A percentile compares a stretch with the other conserved stretches of the same genome.
These are phyloP conservation scores for Rhizopus arrhizus DNA, from an alignment of 371 early-diverging fungal genomes.

Conservation along the genomic window DNA sequence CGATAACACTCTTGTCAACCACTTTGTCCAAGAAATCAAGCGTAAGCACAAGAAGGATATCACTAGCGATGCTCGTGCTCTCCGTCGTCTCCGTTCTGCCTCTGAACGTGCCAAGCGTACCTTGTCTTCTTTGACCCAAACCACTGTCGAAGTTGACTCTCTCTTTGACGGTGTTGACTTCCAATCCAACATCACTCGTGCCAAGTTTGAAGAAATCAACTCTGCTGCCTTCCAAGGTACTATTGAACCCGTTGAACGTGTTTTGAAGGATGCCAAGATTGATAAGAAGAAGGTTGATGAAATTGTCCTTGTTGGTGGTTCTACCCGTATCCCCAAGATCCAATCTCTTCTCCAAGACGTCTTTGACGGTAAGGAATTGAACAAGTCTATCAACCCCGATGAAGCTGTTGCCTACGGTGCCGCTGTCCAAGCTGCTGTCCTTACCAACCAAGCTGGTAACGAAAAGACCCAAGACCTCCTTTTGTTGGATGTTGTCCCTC, in stretches of 20 bases:
- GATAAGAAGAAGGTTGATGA: conserved; percentile 91
- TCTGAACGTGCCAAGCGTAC: conserved; percentile 97
- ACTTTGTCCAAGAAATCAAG: conserved; percentile 85
- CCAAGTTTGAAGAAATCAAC: conserved; percentile 92
- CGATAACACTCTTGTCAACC: conserved; percentile 83
- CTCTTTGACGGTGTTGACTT: conserved; percentile 87
- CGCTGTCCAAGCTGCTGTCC: conserved; percentile 88
- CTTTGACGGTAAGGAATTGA: conserved; percentile 84
- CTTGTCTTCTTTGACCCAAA: conserved; percentile 82
- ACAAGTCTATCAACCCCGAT: conserved; percentile 92
- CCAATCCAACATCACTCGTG: conserved; percentile 89
- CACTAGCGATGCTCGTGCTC: conserved; percentile 80
- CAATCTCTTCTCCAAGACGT: conserved; percentile 95
- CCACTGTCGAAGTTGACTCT: conserved; percentile 89
- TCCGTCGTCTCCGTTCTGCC: conserved; percentile 91
- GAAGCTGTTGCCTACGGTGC: conserved; percentile 97
- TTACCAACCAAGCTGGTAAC: conserved; percentile 72
- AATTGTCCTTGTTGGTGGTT: conserved; percentile 98
- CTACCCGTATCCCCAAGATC: conserved; percentile 99
- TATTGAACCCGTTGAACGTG: conserved; percentile 79
- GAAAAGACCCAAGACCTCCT: conserved; percentile 69
- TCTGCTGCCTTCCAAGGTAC: conserved; percentile 81
- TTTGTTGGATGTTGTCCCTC: conserved; percentile 84
- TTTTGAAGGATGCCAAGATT: conserved; percentile 90
- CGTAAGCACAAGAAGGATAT: conserved; percentile 81